Percentiles rank a stretch among this genome's conserved stretches.
phyloP scores from a whole-genome alignment of 495 filamentous ascomycete species.

The Talaromyces proteolyticus region DNA sequence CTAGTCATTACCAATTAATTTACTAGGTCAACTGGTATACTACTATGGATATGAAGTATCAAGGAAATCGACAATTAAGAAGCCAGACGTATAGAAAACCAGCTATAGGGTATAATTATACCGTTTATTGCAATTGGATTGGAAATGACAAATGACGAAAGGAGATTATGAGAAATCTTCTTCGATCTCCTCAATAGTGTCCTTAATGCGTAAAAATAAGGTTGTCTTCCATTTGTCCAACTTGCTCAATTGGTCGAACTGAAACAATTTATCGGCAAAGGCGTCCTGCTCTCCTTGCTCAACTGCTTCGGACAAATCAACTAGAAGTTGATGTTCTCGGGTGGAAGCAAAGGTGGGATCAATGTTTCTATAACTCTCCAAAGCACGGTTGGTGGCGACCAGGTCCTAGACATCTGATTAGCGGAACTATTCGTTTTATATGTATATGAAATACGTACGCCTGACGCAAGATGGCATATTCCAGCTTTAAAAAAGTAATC shows the following conservation, averaged over 20 bases:
- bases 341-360: conserved; percentile 69
- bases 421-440: neutral
- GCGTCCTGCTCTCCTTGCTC: conserved; percentile 68
- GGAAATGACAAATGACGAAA: conserved; percentile 8
- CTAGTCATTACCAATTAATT: too few relatives aligned
- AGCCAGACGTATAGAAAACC: too few relatives aligned
- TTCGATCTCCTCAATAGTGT: conserved; percentile 65
- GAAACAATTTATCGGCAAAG: conserved; percentile 80
- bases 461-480: conserved; percentile 71
- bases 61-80: too few relatives aligned
- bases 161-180: conserved; percentile 66
- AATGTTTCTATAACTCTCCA: conserved; percentile 76
- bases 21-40: too few relatives aligned
- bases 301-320: conserved; percentile 65
- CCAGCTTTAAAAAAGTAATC: conserved; percentile 90
- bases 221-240: conserved; percentile 95
- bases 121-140: neutral
- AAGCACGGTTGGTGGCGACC: conserved; percentile 66
- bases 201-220: conserved; percentile 76
- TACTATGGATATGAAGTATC: too few relatives aligned
- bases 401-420: conserved; percentile 44
- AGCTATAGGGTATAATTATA: neutral
- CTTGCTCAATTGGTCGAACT: conserved; percentile 84
- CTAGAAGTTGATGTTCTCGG: conserved; percentile 72
- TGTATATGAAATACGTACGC: conserved; percentile 30